Evolutionary conservation across 495 filamentous ascomycete genomes (phyloP), one percentile per base, ranked within the genome.

Genomic region (Thozetella sp.): DNA sequence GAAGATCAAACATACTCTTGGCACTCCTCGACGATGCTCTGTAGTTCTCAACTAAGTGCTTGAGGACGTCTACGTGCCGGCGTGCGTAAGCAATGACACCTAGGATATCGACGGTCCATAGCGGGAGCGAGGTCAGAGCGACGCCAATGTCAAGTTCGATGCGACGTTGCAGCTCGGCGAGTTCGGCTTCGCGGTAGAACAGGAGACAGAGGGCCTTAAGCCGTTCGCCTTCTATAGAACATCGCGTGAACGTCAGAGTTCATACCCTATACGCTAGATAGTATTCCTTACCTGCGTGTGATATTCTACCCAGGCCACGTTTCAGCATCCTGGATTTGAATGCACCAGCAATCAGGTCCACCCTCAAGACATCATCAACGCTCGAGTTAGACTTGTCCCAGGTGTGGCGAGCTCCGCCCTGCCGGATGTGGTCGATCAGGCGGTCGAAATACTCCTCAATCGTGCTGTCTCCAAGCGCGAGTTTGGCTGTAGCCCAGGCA

Each of bases 381-480:
- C 54, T 60, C 13, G 58, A 45, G 2, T 54, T 55, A 45, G 51
- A 50, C 58, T 54, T 60, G 43, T 60, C 58, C 58, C 58, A 60
- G 12, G 12, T 60, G 25, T 55, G 58, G 17, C 51, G 58, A 27
- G 34, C 30, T 26, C 51, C 58, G 22, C 58, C 58, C 50, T 54
- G 51, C 6, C 58, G 58, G 51, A 60, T 54, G 20, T 60, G 58
- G 24, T 60, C 51, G 52, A 60, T 55, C 17, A 60, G 58, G 34
- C 51, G 58, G 25, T 60, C 58, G 37, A 60, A 60, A 50, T 60
- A 60, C 19, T 54, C 58, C 51, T 54, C 58, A 51, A 54, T 52
- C 9, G 58, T 55, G 20, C 53, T 54, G 10, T 55, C 1, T 15
- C 24, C 51, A 22, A 60, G 51, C 30, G 37, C 27, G 40, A 26